phyloP scores from a whole-genome alignment of 2,329 filamentous ascomycete species.

The Cladophialophora chaetospira region DNA sequence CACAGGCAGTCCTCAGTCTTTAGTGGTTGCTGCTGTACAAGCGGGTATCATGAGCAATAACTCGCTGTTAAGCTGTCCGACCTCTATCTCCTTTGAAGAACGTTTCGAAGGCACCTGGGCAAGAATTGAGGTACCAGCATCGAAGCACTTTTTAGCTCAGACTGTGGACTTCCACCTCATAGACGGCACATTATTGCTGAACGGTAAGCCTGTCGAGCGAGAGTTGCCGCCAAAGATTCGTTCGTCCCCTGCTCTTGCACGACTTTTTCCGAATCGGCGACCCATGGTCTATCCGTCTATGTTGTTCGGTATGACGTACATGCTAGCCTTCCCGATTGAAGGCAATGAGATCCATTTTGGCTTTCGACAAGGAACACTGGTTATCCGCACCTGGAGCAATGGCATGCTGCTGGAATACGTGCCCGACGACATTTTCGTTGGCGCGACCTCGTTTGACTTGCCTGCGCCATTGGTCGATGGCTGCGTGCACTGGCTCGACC shows the following conservation, averaged over 20 bases:
- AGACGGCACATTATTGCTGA: slow-evolving; percentile 52
- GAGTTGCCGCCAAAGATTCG: slow-evolving; percentile 56
- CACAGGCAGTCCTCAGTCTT: slow-evolving; percentile 20
- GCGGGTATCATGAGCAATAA: slow-evolving; percentile 2
- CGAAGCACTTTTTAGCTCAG: slow-evolving; percentile 33
- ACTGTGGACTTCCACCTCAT: slow-evolving; percentile 49
- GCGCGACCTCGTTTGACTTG: slow-evolving; percentile 46
- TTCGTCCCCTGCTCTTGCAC: slow-evolving; percentile 45
- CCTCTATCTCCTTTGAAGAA: slow-evolving; percentile 4
- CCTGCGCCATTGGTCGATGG: slow-evolving; percentile 53
- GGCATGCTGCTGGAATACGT: slow-evolving; percentile 41
- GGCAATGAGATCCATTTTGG: slow-evolving; percentile 59
- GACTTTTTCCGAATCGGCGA: slow-evolving; percentile 57
- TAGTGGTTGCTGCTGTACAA: slow-evolving; percentile 3
- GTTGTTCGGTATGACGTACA: slow-evolving; percentile 57
- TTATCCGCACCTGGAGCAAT: slow-evolving; percentile 47
- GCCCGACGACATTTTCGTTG: slow-evolving; percentile 35
- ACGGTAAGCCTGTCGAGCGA: slow-evolving; percentile 52
- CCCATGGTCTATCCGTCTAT: slow-evolving; percentile 57
- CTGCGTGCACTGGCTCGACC: slow-evolving; percentile 64
- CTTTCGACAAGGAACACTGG: slow-evolving; percentile 41
- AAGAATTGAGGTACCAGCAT: neutral
- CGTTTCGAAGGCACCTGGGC: slow-evolving; percentile 5
- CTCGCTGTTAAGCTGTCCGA: neutral
- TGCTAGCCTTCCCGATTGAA: slow-evolving; percentile 41